A percentile compares a stretch with the other conserved stretches of the same genome.
These are phyloP conservation scores for Ophiostoma australiae DNA, from an alignment of 2,329 filamentous ascomycete genomes.

Conservation along the genomic window DNA sequence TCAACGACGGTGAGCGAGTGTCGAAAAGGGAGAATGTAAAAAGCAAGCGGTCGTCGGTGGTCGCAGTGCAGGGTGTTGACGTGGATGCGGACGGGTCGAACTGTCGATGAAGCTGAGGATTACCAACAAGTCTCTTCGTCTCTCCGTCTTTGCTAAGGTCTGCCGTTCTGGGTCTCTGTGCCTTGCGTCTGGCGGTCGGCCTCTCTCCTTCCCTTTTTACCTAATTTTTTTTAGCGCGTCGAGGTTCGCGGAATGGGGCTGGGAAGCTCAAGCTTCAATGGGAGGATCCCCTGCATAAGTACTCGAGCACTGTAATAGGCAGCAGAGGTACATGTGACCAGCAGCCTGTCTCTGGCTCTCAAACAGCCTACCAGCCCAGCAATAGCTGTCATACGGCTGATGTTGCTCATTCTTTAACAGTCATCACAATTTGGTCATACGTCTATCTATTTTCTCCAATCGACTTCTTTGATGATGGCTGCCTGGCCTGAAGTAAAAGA, in stretches of 20 bases:
- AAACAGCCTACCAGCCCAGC: not conserved
- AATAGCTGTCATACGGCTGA: not conserved
- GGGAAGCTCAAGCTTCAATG: constrained; percentile 16
- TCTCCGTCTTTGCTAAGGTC: not conserved
- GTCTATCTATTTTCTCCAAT: not conserved
- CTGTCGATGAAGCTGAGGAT: not conserved
- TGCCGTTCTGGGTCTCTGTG: not conserved
- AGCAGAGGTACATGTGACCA: constrained; percentile 4
- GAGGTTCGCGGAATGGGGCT: constrained; percentile 20
- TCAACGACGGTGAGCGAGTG: not conserved
- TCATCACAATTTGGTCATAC: not conserved
- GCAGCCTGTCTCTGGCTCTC: not conserved
- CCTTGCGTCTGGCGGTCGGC: not conserved
- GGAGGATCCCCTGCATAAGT: not conserved
- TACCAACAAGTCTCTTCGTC: constrained; percentile 6
- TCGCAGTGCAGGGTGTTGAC: not conserved
- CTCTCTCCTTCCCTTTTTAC: not conserved
- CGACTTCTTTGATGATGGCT: not conserved
- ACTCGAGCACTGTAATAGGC: not conserved
- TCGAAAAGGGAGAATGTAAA: not conserved
- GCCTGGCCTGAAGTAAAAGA: not conserved
- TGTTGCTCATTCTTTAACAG: too few relatives aligned
- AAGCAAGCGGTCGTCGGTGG: not conserved
- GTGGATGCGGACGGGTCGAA: not conserved
- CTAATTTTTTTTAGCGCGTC: constrained; percentile 25